phyloP scores from a whole-genome alignment of 495 filamentous ascomycete genomes.

The Penicillium canescens region DNA sequence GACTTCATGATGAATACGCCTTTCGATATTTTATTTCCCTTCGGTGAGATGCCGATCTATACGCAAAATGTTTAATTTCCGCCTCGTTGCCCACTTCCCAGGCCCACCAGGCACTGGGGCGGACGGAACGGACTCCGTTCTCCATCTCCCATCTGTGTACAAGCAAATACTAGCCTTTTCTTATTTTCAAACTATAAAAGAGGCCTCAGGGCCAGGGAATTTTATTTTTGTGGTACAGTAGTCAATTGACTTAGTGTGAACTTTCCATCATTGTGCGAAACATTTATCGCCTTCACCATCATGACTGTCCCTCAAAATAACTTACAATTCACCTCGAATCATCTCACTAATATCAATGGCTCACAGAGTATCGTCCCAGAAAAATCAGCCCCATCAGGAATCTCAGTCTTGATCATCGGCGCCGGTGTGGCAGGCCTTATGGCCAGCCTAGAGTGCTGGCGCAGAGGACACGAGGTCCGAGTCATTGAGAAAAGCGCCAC shows the following conservation, averaged over 20 bases:
- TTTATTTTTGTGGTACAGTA: too few relatives aligned
- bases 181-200: background rate
- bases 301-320: too few relatives aligned
- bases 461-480: constrained; percentile 21
- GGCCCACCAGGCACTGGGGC: background rate
- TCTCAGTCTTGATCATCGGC: constrained; percentile 14
- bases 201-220: too few relatives aligned
- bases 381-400: constrained; percentile 1
- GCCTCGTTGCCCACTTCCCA: background rate
- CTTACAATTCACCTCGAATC: background rate
- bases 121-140: background rate
- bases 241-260: too few relatives aligned
- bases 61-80: background rate
- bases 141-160: too few relatives aligned
- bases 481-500: constrained; percentile 13
- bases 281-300: too few relatives aligned
- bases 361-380: background rate
- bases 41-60: constrained; percentile 1
- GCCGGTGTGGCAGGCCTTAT: constrained; percentile 18
- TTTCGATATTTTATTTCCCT: constrained; percentile 16
- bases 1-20: constrained; percentile 14
- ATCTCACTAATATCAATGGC: background rate
- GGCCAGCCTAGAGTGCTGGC: constrained; percentile 17
- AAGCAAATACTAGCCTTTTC: too few relatives aligned
- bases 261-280: too few relatives aligned